Evolutionary conservation across 441 rosid species (phyloP).

Genomic region (Pelargonium cotyledonis): DNA sequence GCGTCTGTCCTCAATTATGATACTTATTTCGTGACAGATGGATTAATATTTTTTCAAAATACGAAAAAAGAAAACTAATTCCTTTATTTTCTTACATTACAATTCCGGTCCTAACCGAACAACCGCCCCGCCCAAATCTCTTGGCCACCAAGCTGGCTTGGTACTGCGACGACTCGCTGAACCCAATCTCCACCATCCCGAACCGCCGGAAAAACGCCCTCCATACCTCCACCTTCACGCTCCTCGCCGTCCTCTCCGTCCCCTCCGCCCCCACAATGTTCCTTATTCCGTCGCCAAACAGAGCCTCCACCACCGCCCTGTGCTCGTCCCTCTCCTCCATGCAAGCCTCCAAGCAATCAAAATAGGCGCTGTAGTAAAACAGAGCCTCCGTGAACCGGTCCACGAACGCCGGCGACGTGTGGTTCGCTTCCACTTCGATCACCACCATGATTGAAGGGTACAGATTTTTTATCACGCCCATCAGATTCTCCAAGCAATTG

Average conservation of each 20-base stretch:
- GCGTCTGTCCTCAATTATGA: too few species aligned
- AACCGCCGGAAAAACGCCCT: slow-evolving; percentile 41
- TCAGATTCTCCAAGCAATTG: slow-evolving; percentile 34
- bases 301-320: slow-evolving; percentile 19
- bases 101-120: too few species aligned
- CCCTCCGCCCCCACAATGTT: slow-evolving; percentile 36
- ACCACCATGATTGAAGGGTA: slow-evolving; percentile 40
- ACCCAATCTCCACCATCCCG: slow-evolving; percentile 41
- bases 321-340: slow-evolving; percentile 18
- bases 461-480: slow-evolving; percentile 31
- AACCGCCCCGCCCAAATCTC: slow-evolving; percentile 20
- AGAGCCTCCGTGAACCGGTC: slow-evolving; percentile 43
- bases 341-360: slow-evolving; percentile 41
- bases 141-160: slow-evolving; percentile 36
- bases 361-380: slow-evolving; percentile 40
- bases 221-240: slow-evolving; percentile 47
- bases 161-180: slow-evolving; percentile 36
- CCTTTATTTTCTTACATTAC: too few species aligned
- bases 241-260: slow-evolving; percentile 28
- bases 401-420: slow-evolving; percentile 39
- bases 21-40: too few species aligned
- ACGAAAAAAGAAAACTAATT: too few species aligned
- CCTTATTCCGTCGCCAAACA: slow-evolving; percentile 21
- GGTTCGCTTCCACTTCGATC: slow-evolving; percentile 44
- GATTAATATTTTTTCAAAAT: too few species aligned